Percentiles rank a stretch among this genome's conserved stretches.
These are phyloP conservation scores for Pulicaria dysenterica DNA, from an alignment of 129 eudicot species.

Conservation along the genomic window DNA sequence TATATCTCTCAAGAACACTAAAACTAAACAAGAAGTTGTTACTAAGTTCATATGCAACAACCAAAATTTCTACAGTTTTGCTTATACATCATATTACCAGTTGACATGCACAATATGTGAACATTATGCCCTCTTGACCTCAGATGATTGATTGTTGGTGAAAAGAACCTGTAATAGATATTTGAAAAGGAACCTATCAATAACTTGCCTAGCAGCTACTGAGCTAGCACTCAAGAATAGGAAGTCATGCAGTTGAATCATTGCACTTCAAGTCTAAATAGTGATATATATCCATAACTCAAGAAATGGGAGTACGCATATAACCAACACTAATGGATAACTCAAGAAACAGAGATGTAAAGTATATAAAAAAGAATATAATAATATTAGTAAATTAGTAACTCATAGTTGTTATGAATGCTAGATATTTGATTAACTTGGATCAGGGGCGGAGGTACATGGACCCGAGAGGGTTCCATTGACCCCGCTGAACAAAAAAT, in stretches of 20 bases:
- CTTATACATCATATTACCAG: constrained; percentile 56
- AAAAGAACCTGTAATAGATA: constrained; percentile 70
- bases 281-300: no score
- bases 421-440: background rate
- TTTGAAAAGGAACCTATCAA: constrained; percentile 10
- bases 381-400: background rate
- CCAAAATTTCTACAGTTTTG: background rate
- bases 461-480: no score
- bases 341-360: no score
- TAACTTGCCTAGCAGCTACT: background rate
- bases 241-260: no score
- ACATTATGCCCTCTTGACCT: constrained; percentile 65
- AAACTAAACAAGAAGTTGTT: background rate
- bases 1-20: background rate
- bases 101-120: constrained; percentile 82
- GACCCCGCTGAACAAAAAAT: no score
- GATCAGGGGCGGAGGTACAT: no score
- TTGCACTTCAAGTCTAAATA: no score
- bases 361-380: no score
- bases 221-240: background rate
- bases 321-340: no score
- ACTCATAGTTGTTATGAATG: background rate
- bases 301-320: no score
- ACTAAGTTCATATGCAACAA: background rate
- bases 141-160: constrained; percentile 79